phyloP scores from a whole-genome alignment of 192 early-diverging fungal genomes.

The Podila clonocystis region DNA sequence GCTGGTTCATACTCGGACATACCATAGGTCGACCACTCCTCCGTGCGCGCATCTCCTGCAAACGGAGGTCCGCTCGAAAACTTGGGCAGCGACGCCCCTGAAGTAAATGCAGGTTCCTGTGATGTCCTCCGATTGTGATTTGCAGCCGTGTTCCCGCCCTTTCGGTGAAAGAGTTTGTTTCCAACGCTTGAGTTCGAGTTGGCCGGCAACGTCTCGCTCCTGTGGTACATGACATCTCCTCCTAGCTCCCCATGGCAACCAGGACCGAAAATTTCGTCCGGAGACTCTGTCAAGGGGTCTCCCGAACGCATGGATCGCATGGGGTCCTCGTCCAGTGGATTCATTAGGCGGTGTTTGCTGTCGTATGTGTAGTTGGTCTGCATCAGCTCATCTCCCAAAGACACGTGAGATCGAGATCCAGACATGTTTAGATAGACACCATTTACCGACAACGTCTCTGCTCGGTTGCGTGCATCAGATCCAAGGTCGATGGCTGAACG shows the following conservation, averaged over 20 bases:
- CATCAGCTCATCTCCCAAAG: conserved; percentile 33
- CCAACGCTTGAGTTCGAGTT: neutral
- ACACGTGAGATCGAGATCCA: conserved; percentile 15
- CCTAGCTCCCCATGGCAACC: neutral
- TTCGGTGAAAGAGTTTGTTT: conserved; percentile 4
- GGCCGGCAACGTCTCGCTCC: neutral
- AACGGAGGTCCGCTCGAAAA: neutral
- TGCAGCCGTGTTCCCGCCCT: neutral
- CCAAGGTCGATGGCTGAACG: conserved; percentile 31
- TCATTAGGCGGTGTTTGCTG: neutral
- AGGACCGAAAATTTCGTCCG: conserved; percentile 7
- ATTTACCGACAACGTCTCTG: conserved; percentile 8
- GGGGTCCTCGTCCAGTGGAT: conserved; percentile 18
- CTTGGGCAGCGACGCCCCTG: conserved; percentile 5
- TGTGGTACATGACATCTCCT: neutral
- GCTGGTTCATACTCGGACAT: conserved; percentile 38
- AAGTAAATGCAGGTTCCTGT: conserved; percentile 12
- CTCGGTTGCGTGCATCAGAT: conserved; percentile 17
- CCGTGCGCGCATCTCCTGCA: conserved; percentile 9
- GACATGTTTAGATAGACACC: conserved; percentile 13
- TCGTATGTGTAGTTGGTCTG: conserved; percentile 27
- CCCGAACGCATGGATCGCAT: conserved; percentile 13
- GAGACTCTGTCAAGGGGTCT: conserved; percentile 2
- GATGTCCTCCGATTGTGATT: conserved; percentile 19
- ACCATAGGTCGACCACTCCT: conserved; percentile 36